Evolutionary conservation across 352 stramenopile species (phyloP), one percentile per base, ranked within the genome.

Genomic region (Phytophthora pisi): DNA sequence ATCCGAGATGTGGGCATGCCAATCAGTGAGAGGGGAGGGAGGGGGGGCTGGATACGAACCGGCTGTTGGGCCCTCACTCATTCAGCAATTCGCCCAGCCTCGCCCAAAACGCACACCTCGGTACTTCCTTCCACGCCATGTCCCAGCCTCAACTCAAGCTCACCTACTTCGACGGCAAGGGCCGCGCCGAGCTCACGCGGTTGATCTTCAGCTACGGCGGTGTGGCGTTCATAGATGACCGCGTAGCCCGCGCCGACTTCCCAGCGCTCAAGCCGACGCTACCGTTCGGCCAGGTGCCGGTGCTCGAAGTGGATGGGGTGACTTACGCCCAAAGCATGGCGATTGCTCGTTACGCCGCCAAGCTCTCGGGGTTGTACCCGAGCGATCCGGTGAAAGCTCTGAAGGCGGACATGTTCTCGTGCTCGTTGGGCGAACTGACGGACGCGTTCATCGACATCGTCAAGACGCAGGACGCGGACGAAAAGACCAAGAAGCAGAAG

Each of bases 91-190:
- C 42, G 5, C 38, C 62, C 58, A 23, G n/a, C 20, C n/a, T 24
- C 24, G 16, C 54, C 34, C 26, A 63, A 74, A 68, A 13, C 36
- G 16, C 36, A 43, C 7, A 7, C 15, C 20, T 20, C 20, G 20
- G 2, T n/a, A 15, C 36, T 16, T 13, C 13, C 13, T 5, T 18
- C 0, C 38, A 8, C 40, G 18, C 64, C 11, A 78, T 70, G 63
- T 40, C 47, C 46, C 63, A 72, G 45, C 58, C 57, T 6, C 51
- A 76, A 30, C 47, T 90, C 54, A 86, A 85, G 67, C 61, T 93
- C 18, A 84, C 68, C 20, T 94, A 92, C 77, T 91, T 92, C 52
- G 60, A 88, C 51, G 23, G 61, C 38, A 51, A 67, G 16, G 84
- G 61, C 11, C 79, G 75, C 31, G 86, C 50, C 5, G 84, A 93